Percentiles rank a stretch among this genome's conserved stretches.
phyloP scores from a whole-genome alignment of 2,329 filamentous ascomycete genomes.

The Thermomyces lanuginosus region DNA sequence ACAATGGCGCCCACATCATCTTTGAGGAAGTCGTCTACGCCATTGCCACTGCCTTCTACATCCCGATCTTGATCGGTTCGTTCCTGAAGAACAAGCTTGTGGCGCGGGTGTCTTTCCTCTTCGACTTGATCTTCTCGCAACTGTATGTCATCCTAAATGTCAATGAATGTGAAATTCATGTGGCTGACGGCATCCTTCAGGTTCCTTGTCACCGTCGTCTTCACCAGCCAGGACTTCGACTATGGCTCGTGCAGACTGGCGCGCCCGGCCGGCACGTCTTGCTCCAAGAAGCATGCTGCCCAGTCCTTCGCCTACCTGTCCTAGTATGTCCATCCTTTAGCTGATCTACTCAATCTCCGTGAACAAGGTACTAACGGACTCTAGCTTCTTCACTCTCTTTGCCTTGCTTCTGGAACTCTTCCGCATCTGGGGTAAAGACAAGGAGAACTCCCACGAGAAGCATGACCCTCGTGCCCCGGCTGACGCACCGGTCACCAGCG shows the following conservation, averaged over 20 bases:
- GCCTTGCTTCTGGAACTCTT: slow-evolving; percentile 23
- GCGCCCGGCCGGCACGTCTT: slow-evolving; percentile 18
- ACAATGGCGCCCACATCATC: slow-evolving; percentile 19
- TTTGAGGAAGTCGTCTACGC: slow-evolving; percentile 26
- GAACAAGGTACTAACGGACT: background rate
- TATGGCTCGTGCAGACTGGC: slow-evolving; percentile 14
- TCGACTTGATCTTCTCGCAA: slow-evolving; percentile 32
- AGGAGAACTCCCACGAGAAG: slow-evolving; percentile 12
- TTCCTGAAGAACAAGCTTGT: slow-evolving; percentile 25
- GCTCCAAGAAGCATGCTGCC: slow-evolving; percentile 24
- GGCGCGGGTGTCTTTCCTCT: too few species aligned
- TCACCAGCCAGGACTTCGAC: slow-evolving; percentile 31
- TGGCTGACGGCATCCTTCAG: slow-evolving; percentile 34
- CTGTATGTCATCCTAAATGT: slow-evolving; percentile 17
- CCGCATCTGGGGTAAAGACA: slow-evolving; percentile 19
- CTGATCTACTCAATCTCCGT: background rate
- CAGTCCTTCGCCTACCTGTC: slow-evolving; percentile 31
- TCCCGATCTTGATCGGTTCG: slow-evolving; percentile 26
- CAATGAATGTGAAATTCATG: slow-evolving; percentile 1
- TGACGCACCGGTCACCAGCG: slow-evolving; percentile 7
- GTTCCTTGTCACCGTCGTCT: too few species aligned
- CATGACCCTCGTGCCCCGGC: slow-evolving; percentile 6
- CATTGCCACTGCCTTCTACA: slow-evolving; percentile 26
- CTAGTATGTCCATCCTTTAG: slow-evolving; percentile 20
- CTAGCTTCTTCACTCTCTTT: slow-evolving; percentile 27